Conservation (phyloP, 257 asterid species). For the Solanum chaucha region DNA sequence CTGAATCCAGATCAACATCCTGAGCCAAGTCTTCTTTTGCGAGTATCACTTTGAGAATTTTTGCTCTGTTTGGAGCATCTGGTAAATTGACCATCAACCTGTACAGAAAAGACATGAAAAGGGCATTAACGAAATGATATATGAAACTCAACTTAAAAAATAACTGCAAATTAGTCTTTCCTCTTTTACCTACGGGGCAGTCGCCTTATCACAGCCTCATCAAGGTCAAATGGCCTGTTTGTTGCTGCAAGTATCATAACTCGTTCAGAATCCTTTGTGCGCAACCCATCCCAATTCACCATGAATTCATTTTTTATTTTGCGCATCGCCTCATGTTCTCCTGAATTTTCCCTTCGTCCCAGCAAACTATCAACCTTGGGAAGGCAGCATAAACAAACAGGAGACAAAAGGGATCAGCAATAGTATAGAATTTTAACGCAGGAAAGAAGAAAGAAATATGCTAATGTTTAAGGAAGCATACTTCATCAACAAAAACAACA, state of each 20-base stretch:
- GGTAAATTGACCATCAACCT: constrained; percentile 96
- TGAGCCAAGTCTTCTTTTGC: constrained; percentile 82
- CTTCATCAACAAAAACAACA: constrained; percentile 85
- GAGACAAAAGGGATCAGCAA: not conserved
- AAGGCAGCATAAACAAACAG: not conserved
- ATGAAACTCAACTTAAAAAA: not conserved
- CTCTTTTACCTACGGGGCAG: constrained; percentile 67
- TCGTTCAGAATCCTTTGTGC: constrained; percentile 84
- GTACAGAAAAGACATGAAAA: not conserved
- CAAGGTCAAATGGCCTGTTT: constrained; percentile 94
- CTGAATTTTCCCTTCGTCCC: constrained; percentile 84
- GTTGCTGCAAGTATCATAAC: constrained; percentile 95
- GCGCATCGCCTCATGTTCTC: constrained; percentile 93
- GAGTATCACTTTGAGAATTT: constrained; percentile 69
- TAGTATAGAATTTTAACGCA: not conserved
- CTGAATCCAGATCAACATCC: constrained; percentile 54
- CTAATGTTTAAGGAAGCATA: constrained; percentile 15
- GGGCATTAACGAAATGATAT: not conserved
- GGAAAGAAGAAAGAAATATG: not conserved
- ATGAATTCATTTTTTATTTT: constrained; percentile 97
- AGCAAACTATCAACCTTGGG: constrained; percentile 88
- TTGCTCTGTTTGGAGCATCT: constrained; percentile 80
- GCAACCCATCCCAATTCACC: constrained; percentile 96
- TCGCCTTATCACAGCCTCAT: constrained; percentile 88
- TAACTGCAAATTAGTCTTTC: not conserved